phyloP scores from a whole-genome alignment of 495 filamentous ascomycete genomes.

The Neurospora sp. region DNA sequence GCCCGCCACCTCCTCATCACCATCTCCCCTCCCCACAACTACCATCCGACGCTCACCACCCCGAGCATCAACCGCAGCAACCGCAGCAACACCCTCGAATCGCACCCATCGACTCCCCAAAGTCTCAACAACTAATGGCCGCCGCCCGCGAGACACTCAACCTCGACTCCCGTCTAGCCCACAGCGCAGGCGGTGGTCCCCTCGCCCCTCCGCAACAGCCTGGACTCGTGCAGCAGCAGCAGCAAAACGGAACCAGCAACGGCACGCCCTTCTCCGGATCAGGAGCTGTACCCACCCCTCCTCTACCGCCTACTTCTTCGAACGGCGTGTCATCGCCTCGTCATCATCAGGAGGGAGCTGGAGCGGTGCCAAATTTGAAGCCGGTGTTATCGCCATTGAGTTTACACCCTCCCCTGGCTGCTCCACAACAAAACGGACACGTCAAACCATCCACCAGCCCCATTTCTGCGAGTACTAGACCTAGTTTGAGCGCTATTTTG shows the following conservation, averaged over 20 bases:
- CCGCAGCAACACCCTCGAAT: conserved; percentile 14
- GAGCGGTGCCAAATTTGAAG: not conserved
- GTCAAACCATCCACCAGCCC: not conserved
- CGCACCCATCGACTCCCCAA: conserved; percentile 21
- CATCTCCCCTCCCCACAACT: conserved; percentile 17
- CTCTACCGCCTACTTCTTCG: not conserved
- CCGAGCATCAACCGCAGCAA: conserved; percentile 14
- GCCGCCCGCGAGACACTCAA: not conserved
- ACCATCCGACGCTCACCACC: conserved; percentile 11
- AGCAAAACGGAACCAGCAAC: not conserved
- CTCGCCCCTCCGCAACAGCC: not conserved
- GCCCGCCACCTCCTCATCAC: conserved; percentile 6
- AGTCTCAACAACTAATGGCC: conserved; percentile 24
- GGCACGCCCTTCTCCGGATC: not conserved
- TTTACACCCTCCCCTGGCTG: not conserved
- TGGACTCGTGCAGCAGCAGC: not conserved
- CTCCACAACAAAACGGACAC: not conserved
- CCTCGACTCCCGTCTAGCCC: not conserved
- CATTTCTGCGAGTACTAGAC: not conserved
- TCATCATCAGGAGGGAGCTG: not conserved
- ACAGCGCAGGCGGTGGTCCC: conserved; percentile 4
- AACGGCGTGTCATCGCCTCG: not conserved
- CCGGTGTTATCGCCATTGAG: not conserved
- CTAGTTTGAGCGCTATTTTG: not conserved
- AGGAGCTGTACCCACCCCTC: not conserved